Base-by-base conservation (phyloP, 2,329 filamentous ascomycete species). In the Arthrinium puccinioides region DNA sequence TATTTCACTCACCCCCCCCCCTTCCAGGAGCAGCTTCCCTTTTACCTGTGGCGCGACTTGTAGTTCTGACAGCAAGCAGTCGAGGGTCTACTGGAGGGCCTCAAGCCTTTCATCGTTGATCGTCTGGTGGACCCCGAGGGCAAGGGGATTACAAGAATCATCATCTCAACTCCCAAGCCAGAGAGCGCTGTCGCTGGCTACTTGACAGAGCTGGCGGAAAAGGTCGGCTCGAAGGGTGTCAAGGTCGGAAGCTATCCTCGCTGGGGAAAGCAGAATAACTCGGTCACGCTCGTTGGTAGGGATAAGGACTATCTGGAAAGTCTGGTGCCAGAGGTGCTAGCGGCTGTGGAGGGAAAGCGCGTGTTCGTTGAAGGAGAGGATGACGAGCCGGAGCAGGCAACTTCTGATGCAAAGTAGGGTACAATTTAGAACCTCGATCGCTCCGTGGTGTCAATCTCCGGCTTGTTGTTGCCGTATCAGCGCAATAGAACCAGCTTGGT, bases 181-280 rank as follows among this genome's bases (percentile, higher is more conserved):
- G 92, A 98, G 69, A 96, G 88, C 60, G 75, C 74, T 14, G 79
- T 96, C 21, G 90, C 92, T 10, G 76, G 71, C 14, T 96, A 86
- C 56, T 67, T 98, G 52, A 90, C 87, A 1, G 74, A 86, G 46
- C 66, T 97, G 44, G 86, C 89, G 5, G 73, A 67, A 20, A 77
- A 77, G 57, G 84, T 89, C 16, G 82, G 79, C 56, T 66, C 78
- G 1, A 79, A 75, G 52, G 88, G 87, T 4, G 74, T 97, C 52
- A 97, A 97, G 65, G 87, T 97, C 13, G 92, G 92, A 32, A 94
- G 87, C 61, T 97, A 98, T 62, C 92, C 92, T 24, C 72, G 87
- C 38, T 96, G 89, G 88, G 87, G 84, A 5, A 90, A 87, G 70
- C 78, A 79, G 52, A 72, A 72, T 45, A 97, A 97, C 61, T 92